Conservation (phyloP, 345 rosid species). For the Eucalyptus rudis region DNA sequence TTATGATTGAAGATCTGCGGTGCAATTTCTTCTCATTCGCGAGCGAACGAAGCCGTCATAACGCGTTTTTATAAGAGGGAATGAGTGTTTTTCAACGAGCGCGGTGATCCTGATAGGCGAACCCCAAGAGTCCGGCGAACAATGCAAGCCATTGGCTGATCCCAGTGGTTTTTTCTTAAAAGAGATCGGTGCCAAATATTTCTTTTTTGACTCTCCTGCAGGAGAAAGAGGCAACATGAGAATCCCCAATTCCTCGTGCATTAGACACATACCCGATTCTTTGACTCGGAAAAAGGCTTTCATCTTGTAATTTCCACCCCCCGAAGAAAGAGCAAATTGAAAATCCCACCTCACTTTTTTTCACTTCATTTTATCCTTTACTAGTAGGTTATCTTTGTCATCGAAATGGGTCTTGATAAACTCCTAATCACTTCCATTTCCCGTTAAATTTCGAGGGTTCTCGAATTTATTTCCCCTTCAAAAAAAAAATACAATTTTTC, state of each 20-base stretch:
- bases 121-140: neutral
- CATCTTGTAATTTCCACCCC: neutral
- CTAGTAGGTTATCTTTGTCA: neutral
- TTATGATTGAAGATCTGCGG: fast-evolving
- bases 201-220: neutral
- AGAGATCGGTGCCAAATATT: neutral
- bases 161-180: neutral
- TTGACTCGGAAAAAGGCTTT: neutral
- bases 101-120: neutral
- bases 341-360: neutral
- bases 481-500: neutral
- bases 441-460: neutral
- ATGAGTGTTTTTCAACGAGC: neutral
- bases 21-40: neutral
- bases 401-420: neutral
- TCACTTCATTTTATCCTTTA: neutral
- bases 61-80: neutral
- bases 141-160: neutral
- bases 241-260: neutral
- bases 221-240: neutral
- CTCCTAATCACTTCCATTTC: neutral
- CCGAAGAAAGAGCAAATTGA: neutral
- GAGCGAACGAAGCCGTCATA: neutral
- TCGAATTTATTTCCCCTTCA: neutral
- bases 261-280: neutral